A percentile compares a stretch with the other conserved stretches of the same genome.
phyloP scores from a whole-genome alignment of 2,329 filamentous ascomycete genomes.

The Nigrograna mackinnonii region DNA sequence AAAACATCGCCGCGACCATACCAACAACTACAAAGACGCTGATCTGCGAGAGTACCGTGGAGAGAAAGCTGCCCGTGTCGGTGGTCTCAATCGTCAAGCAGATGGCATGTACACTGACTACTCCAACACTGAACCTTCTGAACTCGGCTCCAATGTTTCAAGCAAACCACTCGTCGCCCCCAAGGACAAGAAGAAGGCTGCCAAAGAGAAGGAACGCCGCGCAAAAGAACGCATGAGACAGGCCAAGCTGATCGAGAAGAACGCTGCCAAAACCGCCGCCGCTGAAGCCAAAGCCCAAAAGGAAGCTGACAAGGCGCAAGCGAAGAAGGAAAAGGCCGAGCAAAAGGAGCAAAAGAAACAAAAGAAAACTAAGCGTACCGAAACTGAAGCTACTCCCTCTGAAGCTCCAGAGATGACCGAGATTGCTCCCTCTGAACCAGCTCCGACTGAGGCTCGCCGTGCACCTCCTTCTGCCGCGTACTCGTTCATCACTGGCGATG shows the following conservation, averaged over 20 bases:
- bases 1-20: constrained; percentile 55
- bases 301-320: constrained; percentile 41
- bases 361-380: constrained; percentile 30
- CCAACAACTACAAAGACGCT: constrained; percentile 55
- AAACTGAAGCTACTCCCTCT: constrained; percentile 26
- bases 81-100: constrained; percentile 81
- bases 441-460: constrained; percentile 20
- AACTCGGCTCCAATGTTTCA: constrained; percentile 55
- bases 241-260: constrained; percentile 47
- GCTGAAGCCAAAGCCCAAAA: constrained; percentile 49
- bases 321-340: constrained; percentile 42
- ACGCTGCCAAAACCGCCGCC: constrained; percentile 32
- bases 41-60: constrained; percentile 83
- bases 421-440: constrained; percentile 10
- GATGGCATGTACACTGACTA: constrained; percentile 84
- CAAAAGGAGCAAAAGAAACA: constrained; percentile 49
- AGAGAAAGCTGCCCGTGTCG: constrained; percentile 84
- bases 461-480: constrained; percentile 45
- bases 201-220: constrained; percentile 39
- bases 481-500: constrained; percentile 55
- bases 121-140: constrained; percentile 66
- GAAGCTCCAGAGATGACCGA: constrained; percentile 31
- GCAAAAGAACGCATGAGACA: constrained; percentile 56
- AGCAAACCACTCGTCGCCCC: constrained; percentile 47
- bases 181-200: constrained; percentile 44